Evolutionary conservation across 2,329 filamentous ascomycete species (phyloP), one percentile per base, ranked within the genome.

Genomic region (Arthrinium phaeospermum): DNA sequence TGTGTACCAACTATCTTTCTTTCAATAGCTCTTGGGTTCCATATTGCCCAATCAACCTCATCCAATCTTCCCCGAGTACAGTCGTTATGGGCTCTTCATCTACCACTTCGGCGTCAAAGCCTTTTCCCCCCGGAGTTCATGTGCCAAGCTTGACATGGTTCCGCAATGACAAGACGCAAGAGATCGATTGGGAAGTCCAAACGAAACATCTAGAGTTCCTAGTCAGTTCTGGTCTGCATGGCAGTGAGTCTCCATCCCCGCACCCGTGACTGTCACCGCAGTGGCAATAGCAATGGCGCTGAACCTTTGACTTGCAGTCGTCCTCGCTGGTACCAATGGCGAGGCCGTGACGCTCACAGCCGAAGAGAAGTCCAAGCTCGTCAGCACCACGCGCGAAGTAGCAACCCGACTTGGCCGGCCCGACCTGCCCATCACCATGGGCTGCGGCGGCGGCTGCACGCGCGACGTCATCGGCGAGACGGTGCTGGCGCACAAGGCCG

Each of bases 241-340:
- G 87, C 10, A 81, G 84, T 85, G 77, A 30, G 79, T 72, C 34
- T 41, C 30, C 12, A 13, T 12, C 7, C 27, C 30, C 7, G 8
- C 30, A 4, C 30, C 3, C 27, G n/a, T 12, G 64, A 72, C 57
- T 27, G 22, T 27, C 10, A 27, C 2, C 6, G 16, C 37, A 41
- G 13, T 30, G 8, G 12, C 13, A 4, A 57, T 0, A 14, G 27
- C 24, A 4, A 57, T 0, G 24, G 27, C 24, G 24, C 53, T 61
- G 41, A 61, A 6, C 30, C 13, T 4, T 16, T 1, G 16, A 4
- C 47, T 4, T 41, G 2, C 24, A 83, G 83, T 94, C 72, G 90
- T 92, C 67, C 89, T 91, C 68, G 91, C 92, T 78, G 92, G 92
- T 67, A 92, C 91, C 74, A 94, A 94, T 77, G 92, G 92, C 76